Conservation (phyloP, 805 yeast species). For the Metschnikowia colocasiae region DNA sequence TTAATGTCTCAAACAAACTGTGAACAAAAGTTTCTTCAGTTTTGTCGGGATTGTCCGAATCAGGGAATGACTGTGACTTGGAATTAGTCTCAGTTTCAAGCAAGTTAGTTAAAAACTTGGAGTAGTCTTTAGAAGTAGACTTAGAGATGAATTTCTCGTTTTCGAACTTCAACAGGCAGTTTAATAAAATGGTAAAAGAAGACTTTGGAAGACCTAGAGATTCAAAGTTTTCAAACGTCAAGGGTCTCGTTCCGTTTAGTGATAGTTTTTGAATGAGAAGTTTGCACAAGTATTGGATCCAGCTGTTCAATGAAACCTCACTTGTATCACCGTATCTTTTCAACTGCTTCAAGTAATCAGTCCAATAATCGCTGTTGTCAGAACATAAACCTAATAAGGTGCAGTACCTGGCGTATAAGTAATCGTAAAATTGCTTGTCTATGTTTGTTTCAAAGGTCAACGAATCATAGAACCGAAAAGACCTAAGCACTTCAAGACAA, state of each 20-base stretch:
- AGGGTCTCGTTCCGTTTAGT: slow-evolving; percentile 16
- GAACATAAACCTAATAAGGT: slow-evolving; percentile 29
- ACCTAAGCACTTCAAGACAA: slow-evolving; percentile 18
- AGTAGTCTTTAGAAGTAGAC: slow-evolving; percentile 26
- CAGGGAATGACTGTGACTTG: slow-evolving; percentile 25
- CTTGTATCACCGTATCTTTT: slow-evolving; percentile 21
- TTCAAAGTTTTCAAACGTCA: slow-evolving; percentile 18
- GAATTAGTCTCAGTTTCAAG: slow-evolving; percentile 10
- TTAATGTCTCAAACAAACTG: slow-evolving; percentile 29
- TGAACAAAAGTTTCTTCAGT: slow-evolving; percentile 25
- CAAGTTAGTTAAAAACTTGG: slow-evolving; percentile 23
- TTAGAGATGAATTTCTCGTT: slow-evolving; percentile 16
- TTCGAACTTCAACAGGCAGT: slow-evolving; percentile 25
- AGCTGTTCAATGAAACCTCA: slow-evolving; percentile 32
- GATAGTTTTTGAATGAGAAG: slow-evolving; percentile 20
- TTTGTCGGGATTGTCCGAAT: slow-evolving; percentile 22
- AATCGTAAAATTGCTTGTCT: slow-evolving; percentile 26
- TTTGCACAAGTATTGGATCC: slow-evolving; percentile 30
- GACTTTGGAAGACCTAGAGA: slow-evolving; percentile 20
- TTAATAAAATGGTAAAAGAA: slow-evolving; percentile 25
- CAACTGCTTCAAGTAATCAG: slow-evolving; percentile 25
- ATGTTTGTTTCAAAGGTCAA: slow-evolving; percentile 4
- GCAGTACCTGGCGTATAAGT: slow-evolving; percentile 32
- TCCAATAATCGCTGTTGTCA: slow-evolving; percentile 23
- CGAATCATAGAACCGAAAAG: slow-evolving; percentile 8